phyloP scores from a whole-genome alignment of 352 stramenopile species.

The Globisporangium nagaii region DNA sequence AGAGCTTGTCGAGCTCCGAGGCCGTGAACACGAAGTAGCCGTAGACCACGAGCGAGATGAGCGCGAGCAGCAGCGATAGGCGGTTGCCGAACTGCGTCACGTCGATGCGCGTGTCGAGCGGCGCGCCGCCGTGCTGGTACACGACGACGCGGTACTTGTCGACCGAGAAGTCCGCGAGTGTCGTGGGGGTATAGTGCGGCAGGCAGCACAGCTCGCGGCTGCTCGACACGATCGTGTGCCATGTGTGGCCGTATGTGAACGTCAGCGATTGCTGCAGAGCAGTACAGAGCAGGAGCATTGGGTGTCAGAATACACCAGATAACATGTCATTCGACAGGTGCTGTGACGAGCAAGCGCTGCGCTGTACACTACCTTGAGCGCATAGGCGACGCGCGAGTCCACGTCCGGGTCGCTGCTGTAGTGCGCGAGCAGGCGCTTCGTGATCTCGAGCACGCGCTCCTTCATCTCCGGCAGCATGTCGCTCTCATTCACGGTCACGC shows the following conservation, averaged over 20 bases:
- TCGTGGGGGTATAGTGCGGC: conserved; percentile 36
- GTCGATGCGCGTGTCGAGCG: conserved; percentile 50
- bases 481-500: conserved; percentile 17
- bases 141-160: conserved; percentile 57
- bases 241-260: conserved; percentile 59
- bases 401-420: conserved; percentile 27
- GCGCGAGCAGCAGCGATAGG: conserved; percentile 43
- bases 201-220: conserved; percentile 54
- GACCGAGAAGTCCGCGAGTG: conserved; percentile 45
- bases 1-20: conserved; percentile 35
- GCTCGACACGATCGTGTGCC: conserved; percentile 56
- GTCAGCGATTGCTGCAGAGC: conserved; percentile 48
- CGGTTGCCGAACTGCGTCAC: conserved; percentile 57
- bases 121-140: conserved; percentile 52
- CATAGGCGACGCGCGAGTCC: conserved; percentile 46
- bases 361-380: conserved; percentile 39
- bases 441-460: conserved; percentile 25
- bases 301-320: too few relatives aligned
- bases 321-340: too few relatives aligned
- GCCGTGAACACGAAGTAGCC: conserved; percentile 49
- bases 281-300: background rate
- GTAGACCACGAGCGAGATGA: conserved; percentile 58
- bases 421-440: conserved; percentile 35
- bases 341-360: too few relatives aligned
- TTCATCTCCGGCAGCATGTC: conserved; percentile 55